Conservation (phyloP, 139 green algal species). For the Trebouxia sp. region DNA sequence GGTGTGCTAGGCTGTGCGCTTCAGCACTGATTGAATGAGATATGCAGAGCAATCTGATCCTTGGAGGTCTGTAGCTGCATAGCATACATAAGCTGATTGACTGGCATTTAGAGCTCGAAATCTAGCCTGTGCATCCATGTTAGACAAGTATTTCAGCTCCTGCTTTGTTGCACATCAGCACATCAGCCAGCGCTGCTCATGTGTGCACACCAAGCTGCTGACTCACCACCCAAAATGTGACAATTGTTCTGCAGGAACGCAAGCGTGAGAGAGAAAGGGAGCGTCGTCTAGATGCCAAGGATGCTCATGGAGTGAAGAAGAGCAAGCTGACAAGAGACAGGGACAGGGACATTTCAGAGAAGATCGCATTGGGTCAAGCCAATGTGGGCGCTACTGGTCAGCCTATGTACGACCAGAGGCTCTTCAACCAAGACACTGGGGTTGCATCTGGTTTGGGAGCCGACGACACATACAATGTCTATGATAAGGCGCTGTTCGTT, state of each 20-base stretch:
- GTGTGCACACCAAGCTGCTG: too few relatives aligned
- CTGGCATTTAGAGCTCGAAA: too few relatives aligned
- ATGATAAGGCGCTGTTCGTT: slow-evolving; percentile 95
- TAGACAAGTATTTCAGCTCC: too few relatives aligned
- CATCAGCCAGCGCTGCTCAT: neutral
- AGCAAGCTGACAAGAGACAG: slow-evolving; percentile 92
- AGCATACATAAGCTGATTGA: too few relatives aligned
- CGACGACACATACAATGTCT: slow-evolving; percentile 94
- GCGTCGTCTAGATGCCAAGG: slow-evolving; percentile 75
- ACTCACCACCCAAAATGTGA: too few relatives aligned
- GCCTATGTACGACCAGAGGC: slow-evolving; percentile 94
- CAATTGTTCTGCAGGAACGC: slow-evolving; percentile 59
- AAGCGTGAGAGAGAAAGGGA: slow-evolving; percentile 90
- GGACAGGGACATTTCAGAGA: slow-evolving; percentile 94
- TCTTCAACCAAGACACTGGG: slow-evolving; percentile 97
- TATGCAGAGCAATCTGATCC: too few relatives aligned
- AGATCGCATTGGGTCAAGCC: slow-evolving; percentile 82
- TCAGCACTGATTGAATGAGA: too few relatives aligned
- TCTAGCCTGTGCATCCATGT: too few relatives aligned
- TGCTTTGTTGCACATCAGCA: too few relatives aligned
- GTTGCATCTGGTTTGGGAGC: slow-evolving; percentile 79
- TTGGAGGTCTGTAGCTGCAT: too few relatives aligned
- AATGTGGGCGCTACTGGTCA: slow-evolving; percentile 49
- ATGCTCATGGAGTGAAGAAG: slow-evolving; percentile 80
- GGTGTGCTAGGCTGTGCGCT: too few relatives aligned